Evolutionary conservation across 495 filamentous ascomycete genomes (phyloP).

Genomic region (Aspergillus homomorphus): DNA sequence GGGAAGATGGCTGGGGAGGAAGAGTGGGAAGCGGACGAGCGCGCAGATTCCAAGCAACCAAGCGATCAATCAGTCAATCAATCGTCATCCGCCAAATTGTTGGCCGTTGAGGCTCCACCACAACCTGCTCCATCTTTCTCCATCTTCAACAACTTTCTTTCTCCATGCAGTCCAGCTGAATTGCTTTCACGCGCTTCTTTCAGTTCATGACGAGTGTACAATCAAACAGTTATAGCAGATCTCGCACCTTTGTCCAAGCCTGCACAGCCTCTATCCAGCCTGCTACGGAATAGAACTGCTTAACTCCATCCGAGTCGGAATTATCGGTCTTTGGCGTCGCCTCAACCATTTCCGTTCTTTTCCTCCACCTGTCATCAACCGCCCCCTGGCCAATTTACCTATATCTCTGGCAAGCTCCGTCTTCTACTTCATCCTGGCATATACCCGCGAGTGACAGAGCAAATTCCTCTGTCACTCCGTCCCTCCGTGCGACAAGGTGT

Average conservation of each 20-base stretch:
- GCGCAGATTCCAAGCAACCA: not conserved
- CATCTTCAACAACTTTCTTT: not conserved
- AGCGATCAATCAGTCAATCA: not conserved
- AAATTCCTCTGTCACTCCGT: constrained; percentile 23
- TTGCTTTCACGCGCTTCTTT: constrained; percentile 9
- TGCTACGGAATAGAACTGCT: constrained; percentile 13
- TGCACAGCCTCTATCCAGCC: not conserved
- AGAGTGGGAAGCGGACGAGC: not conserved
- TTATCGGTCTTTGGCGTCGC: constrained; percentile 20
- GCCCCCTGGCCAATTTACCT: constrained; percentile 4
- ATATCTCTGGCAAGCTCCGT: not conserved
- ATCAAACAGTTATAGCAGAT: not conserved
- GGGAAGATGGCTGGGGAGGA: constrained; percentile 13
- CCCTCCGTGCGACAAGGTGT: constrained; percentile 24
- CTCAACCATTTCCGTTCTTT: constrained; percentile 9
- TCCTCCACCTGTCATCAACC: constrained; percentile 11
- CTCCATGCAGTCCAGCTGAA: not conserved
- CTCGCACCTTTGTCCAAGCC: not conserved
- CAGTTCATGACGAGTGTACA: not conserved
- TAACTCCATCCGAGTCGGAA: constrained; percentile 12
- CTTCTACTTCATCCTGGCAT: not conserved
- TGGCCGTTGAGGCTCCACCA: constrained; percentile 4
- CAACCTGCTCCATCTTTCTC: constrained; percentile 3
- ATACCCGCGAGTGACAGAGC: constrained; percentile 24
- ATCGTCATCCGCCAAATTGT: constrained; percentile 9